Evolutionary conservation across 2,329 filamentous ascomycete species (phyloP), one percentile per base, ranked within the genome.

Genomic region (Fulvia fulva): DNA sequence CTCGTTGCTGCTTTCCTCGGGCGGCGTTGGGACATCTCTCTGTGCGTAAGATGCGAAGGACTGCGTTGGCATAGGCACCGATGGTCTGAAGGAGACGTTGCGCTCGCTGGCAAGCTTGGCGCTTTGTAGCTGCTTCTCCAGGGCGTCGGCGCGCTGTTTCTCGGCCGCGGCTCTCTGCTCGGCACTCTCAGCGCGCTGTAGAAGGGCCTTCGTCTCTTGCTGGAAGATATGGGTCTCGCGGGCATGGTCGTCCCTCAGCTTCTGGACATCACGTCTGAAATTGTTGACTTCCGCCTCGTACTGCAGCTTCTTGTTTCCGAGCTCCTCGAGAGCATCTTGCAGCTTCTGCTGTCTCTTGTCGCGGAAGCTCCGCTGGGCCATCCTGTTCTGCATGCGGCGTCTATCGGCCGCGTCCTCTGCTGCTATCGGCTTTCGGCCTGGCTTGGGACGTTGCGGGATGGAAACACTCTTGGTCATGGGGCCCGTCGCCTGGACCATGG

Each of bases 371-470:
- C 93, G 82, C 77, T 97, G 93, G 2, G 93, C 93, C 49, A 90
- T 89, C 60, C 94, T 84, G 74, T 97, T 97, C 77, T 97, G 94
- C 1, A 90, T 89, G 79, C 97, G 95, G 65, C 94, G 86, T 78
- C 96, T 96, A 45, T 91, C 96, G 1, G 90, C 89, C 14, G 92
- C 91, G 53, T 92, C 95, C 71, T 97, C 92, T 49, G 91, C 90
- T 26, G 63, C 55, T 49, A 73, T 67, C 2, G 93, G 92, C 80
- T 97, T 97, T 67, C 93, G 86, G 51, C 93, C 93, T 22, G 94
- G 93, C 80, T 76, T 78, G 7, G 78, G 77, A 23, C 78, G 73
- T 5, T 77, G 69, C 32, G 75, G 77, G 22, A 80, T 68, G 2
- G 64, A 66, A 65, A 75, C 71, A 45, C 51, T 68, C 23, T 61